Percentiles rank a stretch among this genome's conserved stretches.
Conservation (phyloP, 345 rosid genomes). For the Anacardium occidentale region DNA sequence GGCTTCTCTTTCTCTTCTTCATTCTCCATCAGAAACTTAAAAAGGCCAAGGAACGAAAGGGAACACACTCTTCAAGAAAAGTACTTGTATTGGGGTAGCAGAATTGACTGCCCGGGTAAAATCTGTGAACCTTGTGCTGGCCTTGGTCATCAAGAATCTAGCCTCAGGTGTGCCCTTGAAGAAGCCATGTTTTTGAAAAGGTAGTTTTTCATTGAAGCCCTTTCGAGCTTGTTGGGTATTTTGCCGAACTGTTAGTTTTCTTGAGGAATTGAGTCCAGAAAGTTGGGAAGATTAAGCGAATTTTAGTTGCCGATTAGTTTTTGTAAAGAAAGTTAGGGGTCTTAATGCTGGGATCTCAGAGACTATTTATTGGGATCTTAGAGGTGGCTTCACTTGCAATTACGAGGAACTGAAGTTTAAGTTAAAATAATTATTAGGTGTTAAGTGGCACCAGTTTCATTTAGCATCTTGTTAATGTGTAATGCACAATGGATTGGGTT, state of each 20-base stretch:
- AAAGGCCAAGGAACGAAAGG: conserved; percentile 29
- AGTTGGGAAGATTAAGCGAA: neutral
- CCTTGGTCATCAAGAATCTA: conserved; percentile 92
- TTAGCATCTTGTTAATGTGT: neutral
- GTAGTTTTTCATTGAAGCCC: conserved; percentile 24
- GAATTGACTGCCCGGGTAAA: conserved; percentile 92
- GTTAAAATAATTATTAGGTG: neutral
- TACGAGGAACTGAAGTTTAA: neutral
- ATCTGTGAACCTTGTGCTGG: conserved; percentile 82
- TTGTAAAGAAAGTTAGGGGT: neutral
- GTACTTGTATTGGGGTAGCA: conserved; percentile 89
- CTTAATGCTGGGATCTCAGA: neutral
- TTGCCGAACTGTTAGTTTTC: neutral
- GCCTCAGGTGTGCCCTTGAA: conserved; percentile 95
- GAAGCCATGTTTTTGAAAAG: conserved; percentile 83
- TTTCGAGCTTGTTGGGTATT: neutral
- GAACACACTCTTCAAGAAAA: conserved; percentile 58
- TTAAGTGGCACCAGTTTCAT: neutral
- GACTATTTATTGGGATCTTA: too few species aligned
- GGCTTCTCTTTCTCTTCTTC: conserved; percentile 43
- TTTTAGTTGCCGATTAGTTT: neutral
- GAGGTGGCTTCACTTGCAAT: neutral
- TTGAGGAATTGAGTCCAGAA: neutral
- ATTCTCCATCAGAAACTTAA: conserved; percentile 24
- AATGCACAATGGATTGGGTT: neutral